A percentile compares a stretch with the other conserved stretches of the same genome.
Conservation (phyloP, 805 yeast species). For the Saccharomycopsis selenospora region DNA sequence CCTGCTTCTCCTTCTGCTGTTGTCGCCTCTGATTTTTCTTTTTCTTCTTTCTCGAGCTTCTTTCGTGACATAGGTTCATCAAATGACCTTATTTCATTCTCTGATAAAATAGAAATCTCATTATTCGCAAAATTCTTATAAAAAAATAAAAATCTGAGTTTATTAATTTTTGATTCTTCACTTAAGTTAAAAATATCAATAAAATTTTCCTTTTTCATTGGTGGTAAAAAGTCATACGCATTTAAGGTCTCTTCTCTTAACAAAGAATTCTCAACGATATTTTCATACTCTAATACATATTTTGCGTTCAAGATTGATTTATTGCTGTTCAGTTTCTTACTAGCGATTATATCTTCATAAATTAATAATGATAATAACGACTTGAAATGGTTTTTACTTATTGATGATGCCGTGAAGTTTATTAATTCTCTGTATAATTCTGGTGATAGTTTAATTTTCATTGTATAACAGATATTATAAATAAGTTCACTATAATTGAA, state of each 20-base stretch:
- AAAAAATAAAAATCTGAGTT: background rate
- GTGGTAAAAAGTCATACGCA: background rate
- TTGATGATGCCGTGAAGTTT: background rate
- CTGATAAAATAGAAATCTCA: background rate
- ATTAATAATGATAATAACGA: background rate
- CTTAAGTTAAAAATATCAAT: background rate
- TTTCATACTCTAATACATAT: conserved; percentile 6
- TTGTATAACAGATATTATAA: conserved; percentile 1
- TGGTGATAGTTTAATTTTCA: conserved; percentile 1
- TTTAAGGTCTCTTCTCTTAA: background rate
- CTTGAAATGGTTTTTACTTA: background rate
- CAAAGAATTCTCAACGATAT: background rate
- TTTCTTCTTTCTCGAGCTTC: background rate
- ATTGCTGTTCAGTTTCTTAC: background rate
- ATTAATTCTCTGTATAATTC: background rate
- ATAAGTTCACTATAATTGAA: conserved; percentile 1
- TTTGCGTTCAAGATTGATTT: conserved; percentile 1
- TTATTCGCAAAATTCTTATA: background rate
- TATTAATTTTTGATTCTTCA: background rate
- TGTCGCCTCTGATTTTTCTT: background rate
- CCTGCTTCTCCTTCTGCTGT: background rate
- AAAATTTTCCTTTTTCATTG: background rate
- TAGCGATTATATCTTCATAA: background rate
- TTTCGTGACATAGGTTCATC: background rate
- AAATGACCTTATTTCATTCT: no score